Evolutionary conservation across 148 eudicot species (phyloP).

Genomic region (Linanthus parryae): DNA sequence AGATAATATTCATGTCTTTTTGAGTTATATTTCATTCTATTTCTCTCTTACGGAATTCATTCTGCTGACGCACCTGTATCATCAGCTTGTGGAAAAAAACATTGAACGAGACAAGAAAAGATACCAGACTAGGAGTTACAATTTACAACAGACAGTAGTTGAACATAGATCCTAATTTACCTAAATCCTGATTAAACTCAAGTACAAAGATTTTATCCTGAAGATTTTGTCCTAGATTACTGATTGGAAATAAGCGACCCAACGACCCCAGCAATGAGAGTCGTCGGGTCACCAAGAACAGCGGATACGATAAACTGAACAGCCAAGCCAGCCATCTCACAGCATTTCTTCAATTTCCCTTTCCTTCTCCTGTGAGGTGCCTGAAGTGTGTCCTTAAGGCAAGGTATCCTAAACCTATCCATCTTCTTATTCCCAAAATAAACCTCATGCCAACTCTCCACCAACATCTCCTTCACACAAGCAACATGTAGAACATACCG

Average conservation of each 20-base stretch:
- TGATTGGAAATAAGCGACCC: slow-evolving; percentile 69
- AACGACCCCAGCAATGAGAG: slow-evolving; percentile 77
- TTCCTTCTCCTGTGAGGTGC: slow-evolving; percentile 38
- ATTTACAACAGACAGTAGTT: too few relatives aligned
- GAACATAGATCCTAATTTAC: too few relatives aligned
- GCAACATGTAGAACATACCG: slow-evolving; percentile 86
- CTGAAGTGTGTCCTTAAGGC: slow-evolving; percentile 46
- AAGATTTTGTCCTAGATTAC: not conserved
- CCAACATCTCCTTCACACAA: slow-evolving; percentile 87
- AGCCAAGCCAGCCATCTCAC: slow-evolving; percentile 79
- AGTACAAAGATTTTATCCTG: not conserved
- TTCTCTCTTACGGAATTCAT: too few relatives aligned
- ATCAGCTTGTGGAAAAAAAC: too few relatives aligned
- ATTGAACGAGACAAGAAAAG: too few relatives aligned
- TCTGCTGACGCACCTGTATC: too few relatives aligned
- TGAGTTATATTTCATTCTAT: too few relatives aligned
- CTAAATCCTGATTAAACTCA: too few relatives aligned
- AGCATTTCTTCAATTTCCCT: slow-evolving; percentile 65
- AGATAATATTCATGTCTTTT: too few relatives aligned
- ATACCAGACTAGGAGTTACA: too few relatives aligned
- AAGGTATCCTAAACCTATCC: slow-evolving; percentile 37
- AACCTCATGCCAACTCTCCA: slow-evolving; percentile 79
- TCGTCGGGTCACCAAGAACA: slow-evolving; percentile 91
- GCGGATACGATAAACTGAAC: slow-evolving; percentile 85
- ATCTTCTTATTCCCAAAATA: slow-evolving; percentile 27